Conservation (phyloP, 768 basidiomycete genomes). For the Ramaria sp. region DNA sequence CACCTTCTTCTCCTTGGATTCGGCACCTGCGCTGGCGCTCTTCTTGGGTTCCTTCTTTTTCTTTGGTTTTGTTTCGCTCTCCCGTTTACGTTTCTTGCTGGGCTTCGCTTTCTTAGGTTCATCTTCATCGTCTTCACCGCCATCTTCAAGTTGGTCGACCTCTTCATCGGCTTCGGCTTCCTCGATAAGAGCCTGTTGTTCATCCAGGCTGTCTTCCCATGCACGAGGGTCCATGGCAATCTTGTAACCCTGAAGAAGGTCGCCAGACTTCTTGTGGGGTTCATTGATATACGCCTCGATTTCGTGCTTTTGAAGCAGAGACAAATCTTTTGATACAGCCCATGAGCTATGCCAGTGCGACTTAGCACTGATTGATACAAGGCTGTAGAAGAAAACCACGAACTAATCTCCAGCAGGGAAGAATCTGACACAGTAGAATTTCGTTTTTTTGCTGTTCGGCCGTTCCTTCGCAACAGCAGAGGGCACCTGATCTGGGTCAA, state of each 20-base stretch:
- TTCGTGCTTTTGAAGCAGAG: constrained; percentile 62
- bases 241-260: constrained; percentile 67
- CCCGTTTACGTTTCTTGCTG: constrained; percentile 29
- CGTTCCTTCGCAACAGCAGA: constrained; percentile 54
- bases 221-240: constrained; percentile 64
- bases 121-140: constrained; percentile 38
- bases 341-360: constrained; percentile 50
- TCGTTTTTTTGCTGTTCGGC: constrained; percentile 60
- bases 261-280: constrained; percentile 64
- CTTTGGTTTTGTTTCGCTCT: constrained; percentile 35
- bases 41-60: constrained; percentile 38
- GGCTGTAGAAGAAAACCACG: constrained; percentile 25
- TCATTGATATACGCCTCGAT: constrained; percentile 77
- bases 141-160: constrained; percentile 55
- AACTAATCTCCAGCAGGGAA: constrained; percentile 94
- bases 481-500: constrained; percentile 62
- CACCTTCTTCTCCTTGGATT: constrained; percentile 34
- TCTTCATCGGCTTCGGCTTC: constrained; percentile 30
- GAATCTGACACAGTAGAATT: constrained; percentile 70
- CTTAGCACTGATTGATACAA: constrained; percentile 8
- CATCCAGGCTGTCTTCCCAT: constrained; percentile 38
- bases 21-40: constrained; percentile 20
- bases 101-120: constrained; percentile 25
- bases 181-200: constrained; percentile 23
- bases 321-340: constrained; percentile 75